Evolutionary conservation across 805 yeast species (phyloP), one percentile per base, ranked within the genome.

Genomic region (Yarrowia alimentaria): DNA sequence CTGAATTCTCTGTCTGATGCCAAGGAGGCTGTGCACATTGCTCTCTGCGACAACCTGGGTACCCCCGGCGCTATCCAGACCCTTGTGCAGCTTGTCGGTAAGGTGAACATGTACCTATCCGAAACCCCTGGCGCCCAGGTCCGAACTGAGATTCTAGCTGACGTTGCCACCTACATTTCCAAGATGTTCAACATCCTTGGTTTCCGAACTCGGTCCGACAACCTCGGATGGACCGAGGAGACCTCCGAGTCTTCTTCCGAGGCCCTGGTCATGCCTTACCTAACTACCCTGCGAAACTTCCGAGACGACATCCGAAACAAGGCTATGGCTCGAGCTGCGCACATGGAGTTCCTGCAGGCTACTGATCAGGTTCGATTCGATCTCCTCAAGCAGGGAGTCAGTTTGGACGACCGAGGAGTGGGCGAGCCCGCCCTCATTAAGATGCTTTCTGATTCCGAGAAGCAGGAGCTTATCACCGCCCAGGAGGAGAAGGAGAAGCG

Each of bases 21-120:
- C 11, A 82, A 85, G 63, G 64, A 62, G 5, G 77, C 72, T 14
- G 86, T 85, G 1, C 85, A 89, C 63, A 72, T 67, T 16, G 85
- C 95, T 1, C 85, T 93, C 69, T 83, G 95, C 68, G 99, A 93
- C 64, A 93, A 88, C 64, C 73, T 93, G 56, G 68, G 90, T 3
- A 84, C 93, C 1, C 93, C 95, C 17, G 74, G 70, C 52, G 96
- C 82, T 0, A 66, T 93, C 53, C 78, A 83, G 56, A 63, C 71
- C 1, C 60, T 93, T 43, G 68, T 76, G 54, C 94, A 85, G 13
- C 68, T 93, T 52, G 82, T 91, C 5, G 78, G 83, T 22, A 75
- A 73, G 52, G 63, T 86, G 6, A 91, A 93, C 65, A 76, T 79
- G 28, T 93, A 91, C 63, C 79, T 90, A 33, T 64, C 79, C 8